Conservation (phyloP, 192 early-diverging fungal species). For the Backusella psychrophila region DNA sequence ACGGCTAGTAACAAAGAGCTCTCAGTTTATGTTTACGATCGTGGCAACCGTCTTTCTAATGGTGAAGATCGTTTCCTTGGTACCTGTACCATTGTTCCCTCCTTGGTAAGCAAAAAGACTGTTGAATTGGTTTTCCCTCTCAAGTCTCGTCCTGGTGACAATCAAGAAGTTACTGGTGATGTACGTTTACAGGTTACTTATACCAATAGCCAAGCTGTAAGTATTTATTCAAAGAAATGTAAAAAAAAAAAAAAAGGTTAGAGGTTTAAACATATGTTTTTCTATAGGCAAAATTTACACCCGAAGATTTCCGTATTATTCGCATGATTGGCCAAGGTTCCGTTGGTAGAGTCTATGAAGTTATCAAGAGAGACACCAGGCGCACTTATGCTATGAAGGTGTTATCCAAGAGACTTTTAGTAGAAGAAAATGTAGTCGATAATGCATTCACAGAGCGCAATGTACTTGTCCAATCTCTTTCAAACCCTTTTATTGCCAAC, state of each 20-base stretch:
- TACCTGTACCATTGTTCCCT: conserved; percentile 41
- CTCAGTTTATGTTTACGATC: conserved; percentile 38
- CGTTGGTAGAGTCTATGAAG: conserved; percentile 82
- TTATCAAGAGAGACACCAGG: conserved; percentile 75
- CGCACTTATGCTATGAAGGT: conserved; percentile 86
- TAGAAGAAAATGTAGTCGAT: conserved; percentile 69
- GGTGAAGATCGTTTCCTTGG: conserved; percentile 41
- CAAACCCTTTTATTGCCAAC: conserved; percentile 72
- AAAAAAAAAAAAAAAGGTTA: background rate
- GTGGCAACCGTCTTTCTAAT: conserved; percentile 26
- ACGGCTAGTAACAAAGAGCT: conserved; percentile 36
- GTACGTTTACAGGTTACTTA: conserved; percentile 46
- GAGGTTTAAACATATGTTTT: background rate
- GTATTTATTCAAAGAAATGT: background rate
- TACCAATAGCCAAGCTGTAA: conserved; percentile 14
- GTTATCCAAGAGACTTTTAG: conserved; percentile 69
- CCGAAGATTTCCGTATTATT: conserved; percentile 62
- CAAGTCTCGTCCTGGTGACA: conserved; percentile 7
- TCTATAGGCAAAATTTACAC: conserved; percentile 39
- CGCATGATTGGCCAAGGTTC: conserved; percentile 75
- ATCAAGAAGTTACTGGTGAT: conserved; percentile 38
- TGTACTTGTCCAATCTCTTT: conserved; percentile 61
- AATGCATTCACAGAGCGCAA: conserved; percentile 79
- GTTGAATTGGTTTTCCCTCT: conserved; percentile 37
- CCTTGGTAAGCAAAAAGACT: conserved; percentile 36